Evolutionary conservation across 306 rosid species (phyloP).

Genomic region (Fragaria iinumae): DNA sequence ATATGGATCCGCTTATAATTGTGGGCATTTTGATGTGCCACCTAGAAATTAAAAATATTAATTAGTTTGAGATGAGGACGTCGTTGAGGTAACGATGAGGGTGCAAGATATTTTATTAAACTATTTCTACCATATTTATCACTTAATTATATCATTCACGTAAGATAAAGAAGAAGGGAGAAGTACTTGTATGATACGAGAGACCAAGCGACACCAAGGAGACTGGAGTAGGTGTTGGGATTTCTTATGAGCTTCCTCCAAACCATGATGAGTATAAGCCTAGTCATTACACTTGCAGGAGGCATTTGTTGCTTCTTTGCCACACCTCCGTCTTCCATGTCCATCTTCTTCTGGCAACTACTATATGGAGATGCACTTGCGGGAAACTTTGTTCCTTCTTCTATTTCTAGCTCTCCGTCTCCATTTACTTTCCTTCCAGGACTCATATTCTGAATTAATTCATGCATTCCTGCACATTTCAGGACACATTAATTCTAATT

Average conservation of each 20-base stretch:
- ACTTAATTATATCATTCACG: too few relatives aligned
- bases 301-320: conserved; percentile 74
- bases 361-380: conserved; percentile 55
- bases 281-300: conserved; percentile 82
- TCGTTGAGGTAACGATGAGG: background rate
- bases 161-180: background rate
- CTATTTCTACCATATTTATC: background rate
- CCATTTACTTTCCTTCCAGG: conserved; percentile 48
- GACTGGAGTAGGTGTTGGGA: conserved; percentile 84
- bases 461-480: conserved; percentile 41
- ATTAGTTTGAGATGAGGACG: background rate
- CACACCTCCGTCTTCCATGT: conserved; percentile 46
- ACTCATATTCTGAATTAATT: conserved; percentile 53
- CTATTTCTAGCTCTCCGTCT: conserved; percentile 39
- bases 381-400: conserved; percentile 52
- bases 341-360: conserved; percentile 47
- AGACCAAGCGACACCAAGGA: conserved; percentile 75
- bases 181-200: conserved; percentile 67
- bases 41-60: conserved; percentile 26
- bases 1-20: conserved; percentile 74
- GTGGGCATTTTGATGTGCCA: conserved; percentile 80
- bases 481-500: background rate
- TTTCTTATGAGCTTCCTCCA: conserved; percentile 94
- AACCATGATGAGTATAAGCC: conserved; percentile 84
- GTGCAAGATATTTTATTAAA: background rate